Percentiles rank a stretch among this genome's conserved stretches.
Conservation (phyloP, 2,329 filamentous ascomycete genomes). For the Nemania sp. region DNA sequence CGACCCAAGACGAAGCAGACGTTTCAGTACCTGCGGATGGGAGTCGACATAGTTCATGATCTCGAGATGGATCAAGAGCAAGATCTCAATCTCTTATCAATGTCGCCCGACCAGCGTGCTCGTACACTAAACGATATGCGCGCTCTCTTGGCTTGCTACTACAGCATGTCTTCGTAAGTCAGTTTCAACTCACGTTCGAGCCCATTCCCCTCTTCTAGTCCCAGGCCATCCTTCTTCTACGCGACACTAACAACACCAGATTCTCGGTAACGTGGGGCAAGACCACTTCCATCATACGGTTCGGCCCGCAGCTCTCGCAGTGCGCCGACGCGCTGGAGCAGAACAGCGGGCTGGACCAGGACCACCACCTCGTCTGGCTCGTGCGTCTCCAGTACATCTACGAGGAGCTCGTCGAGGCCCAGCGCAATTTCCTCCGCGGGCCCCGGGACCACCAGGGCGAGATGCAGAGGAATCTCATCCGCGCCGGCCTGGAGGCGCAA, state of each 20-base stretch:
- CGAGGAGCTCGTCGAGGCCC: slow-evolving; percentile 45
- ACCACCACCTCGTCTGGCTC: slow-evolving; percentile 51
- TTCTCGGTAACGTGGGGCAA: slow-evolving; percentile 47
- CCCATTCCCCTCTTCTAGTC: neutral
- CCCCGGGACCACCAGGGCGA: slow-evolving; percentile 37
- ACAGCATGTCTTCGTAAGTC: slow-evolving; percentile 49
- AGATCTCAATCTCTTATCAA: slow-evolving; percentile 29
- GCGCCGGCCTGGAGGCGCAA: slow-evolving; percentile 54
- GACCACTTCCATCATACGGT: slow-evolving; percentile 40
- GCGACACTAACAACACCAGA: slow-evolving; percentile 36
- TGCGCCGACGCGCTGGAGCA: slow-evolving; percentile 52
- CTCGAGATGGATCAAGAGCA: slow-evolving; percentile 53
- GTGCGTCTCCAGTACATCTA: slow-evolving; percentile 46
- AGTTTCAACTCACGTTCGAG: neutral
- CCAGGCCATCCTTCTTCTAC: neutral
- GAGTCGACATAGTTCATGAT: slow-evolving; percentile 54
- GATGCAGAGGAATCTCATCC: slow-evolving; percentile 50
- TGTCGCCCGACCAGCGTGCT: slow-evolving; percentile 25
- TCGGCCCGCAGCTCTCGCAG: slow-evolving; percentile 49
- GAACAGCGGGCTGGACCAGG: slow-evolving; percentile 44
- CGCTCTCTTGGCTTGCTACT: slow-evolving; percentile 52
- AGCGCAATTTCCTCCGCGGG: slow-evolving; percentile 33
- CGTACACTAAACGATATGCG: slow-evolving; percentile 50
- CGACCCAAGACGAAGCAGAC: slow-evolving; percentile 55
- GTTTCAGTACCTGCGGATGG: slow-evolving; percentile 58